Evolutionary conservation across 2,329 filamentous ascomycete species (phyloP).

Genomic region (Esteya vermicola): DNA sequence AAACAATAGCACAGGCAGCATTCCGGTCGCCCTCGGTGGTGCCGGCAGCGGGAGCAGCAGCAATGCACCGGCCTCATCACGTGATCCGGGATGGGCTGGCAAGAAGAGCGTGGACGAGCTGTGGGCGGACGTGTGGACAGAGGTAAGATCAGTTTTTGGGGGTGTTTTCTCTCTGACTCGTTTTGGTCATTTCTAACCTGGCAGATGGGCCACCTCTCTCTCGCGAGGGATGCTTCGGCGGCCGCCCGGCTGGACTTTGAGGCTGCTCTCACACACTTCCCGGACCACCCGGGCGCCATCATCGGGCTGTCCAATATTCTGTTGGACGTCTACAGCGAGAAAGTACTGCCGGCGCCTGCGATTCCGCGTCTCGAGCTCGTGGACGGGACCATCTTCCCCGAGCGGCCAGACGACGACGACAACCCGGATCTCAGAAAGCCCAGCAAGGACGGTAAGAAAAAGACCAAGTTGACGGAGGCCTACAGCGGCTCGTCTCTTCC

Average conservation of each 20-base stretch:
- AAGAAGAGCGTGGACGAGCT: constrained; percentile 71
- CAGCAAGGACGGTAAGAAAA: background rate
- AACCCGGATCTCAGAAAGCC: too few relatives aligned
- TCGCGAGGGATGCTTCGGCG: constrained; percentile 48
- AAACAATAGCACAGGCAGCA: too few relatives aligned
- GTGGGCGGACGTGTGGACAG: constrained; percentile 70
- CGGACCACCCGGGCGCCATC: constrained; percentile 67
- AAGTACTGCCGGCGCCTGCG: constrained; percentile 44
- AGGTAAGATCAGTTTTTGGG: constrained; percentile 39
- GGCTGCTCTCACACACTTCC: constrained; percentile 61
- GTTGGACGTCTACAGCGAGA: constrained; percentile 67
- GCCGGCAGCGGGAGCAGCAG: constrained; percentile 18
- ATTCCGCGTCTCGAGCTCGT: constrained; percentile 28
- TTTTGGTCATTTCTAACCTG: constrained; percentile 1
- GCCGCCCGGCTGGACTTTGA: constrained; percentile 68
- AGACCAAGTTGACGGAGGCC: background rate
- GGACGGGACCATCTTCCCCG: constrained; percentile 16
- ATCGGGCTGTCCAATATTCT: constrained; percentile 75
- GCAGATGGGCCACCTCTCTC: constrained; percentile 53
- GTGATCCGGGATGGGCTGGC: constrained; percentile 59
- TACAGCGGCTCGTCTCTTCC: too few relatives aligned
- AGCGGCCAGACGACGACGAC: constrained; percentile 6
- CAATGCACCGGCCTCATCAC: constrained; percentile 45
- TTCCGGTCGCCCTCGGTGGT: too few relatives aligned
- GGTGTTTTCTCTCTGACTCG: background rate